Evolutionary conservation across 495 filamentous ascomycete species (phyloP).

Genomic region (Penicillium daleae): DNA sequence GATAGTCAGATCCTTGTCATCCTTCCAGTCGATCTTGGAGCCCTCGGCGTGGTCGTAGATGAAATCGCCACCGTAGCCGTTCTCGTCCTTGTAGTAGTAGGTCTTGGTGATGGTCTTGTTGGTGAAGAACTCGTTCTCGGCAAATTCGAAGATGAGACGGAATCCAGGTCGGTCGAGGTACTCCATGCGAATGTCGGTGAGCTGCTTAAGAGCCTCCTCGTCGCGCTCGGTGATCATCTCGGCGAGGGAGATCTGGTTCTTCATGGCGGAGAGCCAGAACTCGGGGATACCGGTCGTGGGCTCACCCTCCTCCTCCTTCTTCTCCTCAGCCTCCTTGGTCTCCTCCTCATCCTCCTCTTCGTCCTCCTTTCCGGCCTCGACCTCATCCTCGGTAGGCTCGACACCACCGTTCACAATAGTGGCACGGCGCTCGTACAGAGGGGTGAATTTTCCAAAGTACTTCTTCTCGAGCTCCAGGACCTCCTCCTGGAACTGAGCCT

Average conservation of each 20-base stretch:
- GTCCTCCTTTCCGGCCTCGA: constrained; percentile 83
- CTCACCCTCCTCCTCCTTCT: constrained; percentile 51
- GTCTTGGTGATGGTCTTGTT: constrained; percentile 98
- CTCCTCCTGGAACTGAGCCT: constrained; percentile 97
- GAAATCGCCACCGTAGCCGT: constrained; percentile 96
- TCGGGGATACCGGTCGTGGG: constrained; percentile 83
- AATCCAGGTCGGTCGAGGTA: constrained; percentile 98
- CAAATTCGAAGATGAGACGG: constrained; percentile 95
- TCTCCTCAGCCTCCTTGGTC: constrained; percentile 49
- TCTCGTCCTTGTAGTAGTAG: constrained; percentile 99
- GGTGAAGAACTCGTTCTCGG: constrained; percentile 91
- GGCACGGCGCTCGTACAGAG: constrained; percentile 93
- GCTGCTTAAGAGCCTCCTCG: constrained; percentile 84
- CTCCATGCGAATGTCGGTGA: constrained; percentile 98
- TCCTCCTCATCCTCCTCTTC: constrained; percentile 68
- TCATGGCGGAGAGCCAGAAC: constrained; percentile 99
- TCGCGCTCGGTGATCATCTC: constrained; percentile 98
- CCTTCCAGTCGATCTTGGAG: constrained; percentile 97
- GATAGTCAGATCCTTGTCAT: constrained; percentile 88
- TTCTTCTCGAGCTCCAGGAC: constrained; percentile 98
- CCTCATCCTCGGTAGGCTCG: constrained; percentile 85
- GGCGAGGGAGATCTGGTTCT: constrained; percentile 94
- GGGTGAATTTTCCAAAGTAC: constrained; percentile 97
- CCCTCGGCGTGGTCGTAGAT: constrained; percentile 99
- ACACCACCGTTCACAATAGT: constrained; percentile 85